Evolutionary conservation across 805 yeast species (phyloP).

Genomic region (Candida ascalaphidarum): DNA sequence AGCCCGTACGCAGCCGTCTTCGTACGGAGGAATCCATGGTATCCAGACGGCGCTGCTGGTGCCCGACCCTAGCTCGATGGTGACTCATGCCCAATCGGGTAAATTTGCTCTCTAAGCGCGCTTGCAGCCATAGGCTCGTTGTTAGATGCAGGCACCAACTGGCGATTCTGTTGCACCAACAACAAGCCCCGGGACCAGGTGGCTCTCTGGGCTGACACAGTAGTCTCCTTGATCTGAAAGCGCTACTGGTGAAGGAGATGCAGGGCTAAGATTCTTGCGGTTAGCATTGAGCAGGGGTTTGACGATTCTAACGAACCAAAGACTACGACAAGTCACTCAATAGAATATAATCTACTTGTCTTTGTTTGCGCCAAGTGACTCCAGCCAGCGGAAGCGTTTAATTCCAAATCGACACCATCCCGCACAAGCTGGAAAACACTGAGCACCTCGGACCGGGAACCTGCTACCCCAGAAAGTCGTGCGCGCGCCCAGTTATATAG

Average conservation of each 20-base stretch:
- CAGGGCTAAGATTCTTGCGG: too few species aligned
- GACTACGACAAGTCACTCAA: too few species aligned
- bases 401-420: not conserved
- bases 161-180: too few species aligned
- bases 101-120: conserved; percentile 20
- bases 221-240: too few species aligned
- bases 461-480: not conserved
- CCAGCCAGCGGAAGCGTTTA: not conserved
- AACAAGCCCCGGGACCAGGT: too few species aligned
- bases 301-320: too few species aligned
- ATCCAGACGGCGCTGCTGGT: not conserved
- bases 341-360: too few species aligned
- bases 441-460: not conserved
- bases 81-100: conserved; percentile 19
- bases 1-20: conserved; percentile 20
- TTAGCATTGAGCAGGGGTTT: too few species aligned
- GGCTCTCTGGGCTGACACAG: too few species aligned
- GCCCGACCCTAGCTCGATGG: not conserved
- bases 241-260: too few species aligned
- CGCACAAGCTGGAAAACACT: not conserved
- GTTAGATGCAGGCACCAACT: too few species aligned
- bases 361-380: not conserved
- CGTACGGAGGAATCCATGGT: not conserved
- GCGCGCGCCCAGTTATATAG: not conserved
- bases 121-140: conserved; percentile 7